These are phyloP conservation scores for Lepraria neglecta DNA, from an alignment of 495 filamentous ascomycete species.

Conservation along the genomic window DNA sequence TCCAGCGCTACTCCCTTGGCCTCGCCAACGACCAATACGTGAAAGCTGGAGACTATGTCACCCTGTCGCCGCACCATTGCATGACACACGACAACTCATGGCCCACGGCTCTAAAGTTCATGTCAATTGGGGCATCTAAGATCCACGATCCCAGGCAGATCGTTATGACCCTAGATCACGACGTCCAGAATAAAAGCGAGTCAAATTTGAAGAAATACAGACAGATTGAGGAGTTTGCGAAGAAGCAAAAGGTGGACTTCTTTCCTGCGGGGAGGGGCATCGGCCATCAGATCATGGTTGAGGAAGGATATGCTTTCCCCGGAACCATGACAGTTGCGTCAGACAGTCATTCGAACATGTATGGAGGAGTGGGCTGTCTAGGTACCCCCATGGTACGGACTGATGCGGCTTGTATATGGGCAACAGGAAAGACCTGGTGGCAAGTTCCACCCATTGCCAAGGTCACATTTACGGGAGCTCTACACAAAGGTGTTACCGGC, in stretches of 20 bases:
- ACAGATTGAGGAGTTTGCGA: constrained; percentile 83
- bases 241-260: constrained; percentile 72
- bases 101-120: constrained; percentile 80
- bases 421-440: constrained; percentile 80
- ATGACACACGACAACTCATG: constrained; percentile 95
- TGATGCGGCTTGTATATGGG: constrained; percentile 83
- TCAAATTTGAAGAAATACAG: constrained; percentile 77
- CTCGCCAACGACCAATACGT: constrained; percentile 67
- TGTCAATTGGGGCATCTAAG: constrained; percentile 75
- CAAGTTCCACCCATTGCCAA: constrained; percentile 81
- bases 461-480: constrained; percentile 66
- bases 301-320: constrained; percentile 77
- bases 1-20: constrained; percentile 69
- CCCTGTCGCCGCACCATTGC: constrained; percentile 62
- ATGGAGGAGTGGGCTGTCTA: constrained; percentile 73
- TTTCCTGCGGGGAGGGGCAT: constrained; percentile 80
- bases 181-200: constrained; percentile 83
- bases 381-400: constrained; percentile 83
- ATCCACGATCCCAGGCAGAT: constrained; percentile 69
- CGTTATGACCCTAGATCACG: constrained; percentile 88
- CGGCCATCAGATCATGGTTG: constrained; percentile 86
- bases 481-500: constrained; percentile 79
- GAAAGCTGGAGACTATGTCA: constrained; percentile 75
- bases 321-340: constrained; percentile 59
- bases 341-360: constrained; percentile 84